Base-by-base conservation (phyloP, 163 green algal species). In the Coccomyxa subellipsoidea region DNA sequence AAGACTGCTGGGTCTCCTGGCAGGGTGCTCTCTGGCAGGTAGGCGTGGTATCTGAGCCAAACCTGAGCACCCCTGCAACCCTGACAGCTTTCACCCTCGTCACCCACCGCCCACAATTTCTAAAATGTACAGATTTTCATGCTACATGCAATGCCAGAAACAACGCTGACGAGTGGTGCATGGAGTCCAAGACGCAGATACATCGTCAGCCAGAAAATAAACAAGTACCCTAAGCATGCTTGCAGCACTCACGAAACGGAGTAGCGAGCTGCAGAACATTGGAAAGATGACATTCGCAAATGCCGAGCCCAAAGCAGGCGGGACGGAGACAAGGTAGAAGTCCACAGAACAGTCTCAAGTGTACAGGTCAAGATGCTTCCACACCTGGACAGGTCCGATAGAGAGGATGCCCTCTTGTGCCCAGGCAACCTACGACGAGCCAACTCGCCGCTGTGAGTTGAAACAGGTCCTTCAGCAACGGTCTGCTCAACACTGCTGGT, bases 401-500 rank as follows among this genome's bases (percentile, higher is more conserved):
- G 66, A 8, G 66, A 73, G 66, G 66, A 73, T 4, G 66, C 66
- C 66, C 66, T 73, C 32, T 73, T 73, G 66, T 73, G 66, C 21
- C 66, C 66, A 34, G 27, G 66, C 8, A 73, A 32, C 27, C 66
- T 73, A 18, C n/a, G 27, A 12, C n/a, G 27, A 34, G 66, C 66
- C 5, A 73, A 23, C 32, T 73, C 66, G n/a, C 66, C 66, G 66
- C 66, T 73, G 27, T 73, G 66, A 23, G 66, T 36, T 23, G 27
- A 34, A 8, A 34, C 66, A 36, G 66, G 66, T 8, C 29, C 27
- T 23, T 73, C 66, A 23, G 66, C 8, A 23, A 23, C 29, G 10
- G 66, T 36, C 10, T 32, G 66, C 29, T 73, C 66, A 73, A 36
- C n/a, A 6, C 29, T 36, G 29, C 29, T 73, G 66, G 29, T 73